A percentile compares a stretch with the other conserved stretches of the same genome.
Conservation (phyloP, 179 eudicot genomes). For the Corrigiola litoralis region DNA sequence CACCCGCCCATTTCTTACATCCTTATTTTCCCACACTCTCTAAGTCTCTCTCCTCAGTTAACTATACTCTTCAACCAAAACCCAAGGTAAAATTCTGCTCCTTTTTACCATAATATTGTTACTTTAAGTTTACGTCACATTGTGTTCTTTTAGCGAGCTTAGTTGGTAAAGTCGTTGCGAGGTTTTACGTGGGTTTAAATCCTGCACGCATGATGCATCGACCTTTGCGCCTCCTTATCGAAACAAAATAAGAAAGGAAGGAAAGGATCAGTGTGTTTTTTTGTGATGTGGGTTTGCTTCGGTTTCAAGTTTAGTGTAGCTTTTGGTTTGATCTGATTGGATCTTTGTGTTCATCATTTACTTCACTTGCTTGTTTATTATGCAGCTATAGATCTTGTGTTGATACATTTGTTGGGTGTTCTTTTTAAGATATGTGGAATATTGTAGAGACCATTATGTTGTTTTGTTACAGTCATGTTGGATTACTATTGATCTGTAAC, state of each 20-base stretch:
- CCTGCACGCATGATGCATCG: too few species aligned
- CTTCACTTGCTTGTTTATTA: neutral
- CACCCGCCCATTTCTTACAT: neutral
- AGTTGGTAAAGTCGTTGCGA: too few species aligned
- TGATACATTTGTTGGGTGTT: neutral
- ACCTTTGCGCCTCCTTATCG: too few species aligned
- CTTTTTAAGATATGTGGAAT: neutral
- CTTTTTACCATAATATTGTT: neutral
- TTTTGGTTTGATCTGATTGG: neutral
- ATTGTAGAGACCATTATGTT: neutral
- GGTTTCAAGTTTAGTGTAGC: neutral
- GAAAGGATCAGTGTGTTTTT: too few species aligned
- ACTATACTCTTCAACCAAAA: neutral
- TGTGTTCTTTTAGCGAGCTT: too few species aligned
- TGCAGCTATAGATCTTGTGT: neutral
- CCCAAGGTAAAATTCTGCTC: neutral
- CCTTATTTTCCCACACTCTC: neutral
- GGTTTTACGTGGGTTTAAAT: too few species aligned
- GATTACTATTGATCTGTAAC: neutral
- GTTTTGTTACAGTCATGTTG: neutral
- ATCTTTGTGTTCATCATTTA: neutral
- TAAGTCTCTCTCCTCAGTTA: constrained; percentile 3
- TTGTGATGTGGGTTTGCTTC: neutral
- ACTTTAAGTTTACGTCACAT: neutral
- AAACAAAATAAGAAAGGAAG: too few species aligned